Evolutionary conservation across 2,329 filamentous ascomycete genomes (phyloP), one percentile per base, ranked within the genome.

Genomic region (Pestalotiopsis sp.): DNA sequence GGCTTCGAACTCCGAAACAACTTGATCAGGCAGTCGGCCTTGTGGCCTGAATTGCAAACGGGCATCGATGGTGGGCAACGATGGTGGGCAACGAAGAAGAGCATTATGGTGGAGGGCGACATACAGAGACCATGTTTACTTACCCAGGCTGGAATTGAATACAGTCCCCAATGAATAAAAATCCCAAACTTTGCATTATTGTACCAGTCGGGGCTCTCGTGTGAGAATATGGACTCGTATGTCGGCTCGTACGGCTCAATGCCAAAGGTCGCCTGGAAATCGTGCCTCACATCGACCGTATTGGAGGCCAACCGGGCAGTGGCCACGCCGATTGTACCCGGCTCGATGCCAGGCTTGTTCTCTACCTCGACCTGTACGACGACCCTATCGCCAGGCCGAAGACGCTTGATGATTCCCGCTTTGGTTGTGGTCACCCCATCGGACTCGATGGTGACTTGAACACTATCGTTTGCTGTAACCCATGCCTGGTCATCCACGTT

Each of bases 131-230:
- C 23, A 13, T 0, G 7, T 63, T 11, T 1, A 45, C 64, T 57
- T 66, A 66, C 64, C 86, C 87, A 90, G 3, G 83, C 86, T 0
- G 87, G 84, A 0, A 89, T 86, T 0, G 85, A 77, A 71, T 88
- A 90, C 0, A 83, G 78, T 0, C 87, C 87, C 86, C 87, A 89
- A 69, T 89, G 87, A 56, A 89, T 86, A 72, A 90, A 89, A 49
- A 90, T 89, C 0, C 88, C 87, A 70, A 81, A 90, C 68, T 90
- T 90, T 25, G 80, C 84, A 57, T 83, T 80, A 66, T 86, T 81
- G 71, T 83, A 81, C 80, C 4, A 77, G 69, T 41, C 64, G 61
- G 58, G 66, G 67, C 20, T 36, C 20, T 70, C 68, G 25, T 70
- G 68, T n/a, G 56, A 73, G 64, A 81, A 81, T 20, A 81, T 75